Base-by-base conservation (phyloP, 1,284 basidiomycete species). In the Chondrostereum purpureum region DNA sequence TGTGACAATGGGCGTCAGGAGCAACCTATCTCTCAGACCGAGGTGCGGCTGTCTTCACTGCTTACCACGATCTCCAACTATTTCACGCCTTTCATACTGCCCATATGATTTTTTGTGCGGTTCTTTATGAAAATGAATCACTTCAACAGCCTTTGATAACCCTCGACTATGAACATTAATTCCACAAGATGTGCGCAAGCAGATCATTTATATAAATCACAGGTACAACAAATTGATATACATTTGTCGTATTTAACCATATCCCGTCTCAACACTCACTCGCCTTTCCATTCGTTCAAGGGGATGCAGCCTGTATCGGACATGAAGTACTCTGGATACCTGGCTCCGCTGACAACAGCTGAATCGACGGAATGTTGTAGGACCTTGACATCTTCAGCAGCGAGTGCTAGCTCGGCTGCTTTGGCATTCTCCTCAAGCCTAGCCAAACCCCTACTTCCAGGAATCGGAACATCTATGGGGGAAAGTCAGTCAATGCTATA, bases 391-490 rank as follows among this genome's bases (percentile, higher is more conserved):
- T 61, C 63, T 16, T 61, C 63, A 1, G 46, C 8, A 6, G 55
- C 47, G 13, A 66, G 46, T 12, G 45, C 22, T 17, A 65, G 50
- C 36, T 61, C 57, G 10, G 60, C 53, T n/a, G 50, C 56, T 4
- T 45, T 48, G 12, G 57, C 55, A 43, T 66, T 66, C 46, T 65
- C 64, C 34, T 63, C 58, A 2, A 65, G 49, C 13, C 63, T 58
- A 0, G 43, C 42, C 5, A 51, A 27, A 18, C 44, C 53, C 13
- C 58, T 56, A 5, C 46, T 50, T 4, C 58, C 63, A 11, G 61
- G 59, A 39, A 63, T 59, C 2, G 60, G 61, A 40, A 64, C 49
- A 21, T 57, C 33, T 64, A 48, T 49, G n/a, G 43, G 35, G 5
- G 17, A 16, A 12, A 45, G n/a, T 16, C 4, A 20, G 5, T 22